A percentile compares a stretch with the other conserved stretches of the same genome.
Conservation (phyloP, 768 basidiomycete species). For the Suillus decipiens region DNA sequence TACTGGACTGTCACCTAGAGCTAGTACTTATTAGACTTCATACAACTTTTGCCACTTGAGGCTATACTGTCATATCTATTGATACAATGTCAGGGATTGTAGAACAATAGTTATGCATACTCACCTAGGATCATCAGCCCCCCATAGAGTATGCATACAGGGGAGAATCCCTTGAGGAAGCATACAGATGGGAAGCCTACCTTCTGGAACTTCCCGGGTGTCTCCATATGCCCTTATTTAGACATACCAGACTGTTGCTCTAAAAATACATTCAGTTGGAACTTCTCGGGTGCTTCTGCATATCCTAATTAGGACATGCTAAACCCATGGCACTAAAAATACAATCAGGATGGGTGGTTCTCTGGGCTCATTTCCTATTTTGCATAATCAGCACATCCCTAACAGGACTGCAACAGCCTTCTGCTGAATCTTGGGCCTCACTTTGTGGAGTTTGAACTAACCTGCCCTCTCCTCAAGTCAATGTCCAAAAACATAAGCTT, state of each 20-base stretch:
- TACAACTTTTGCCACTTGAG: too few species aligned
- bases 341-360: neutral
- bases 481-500: too few species aligned
- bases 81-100: too few species aligned
- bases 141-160: neutral
- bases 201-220: neutral
- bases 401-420: too few species aligned
- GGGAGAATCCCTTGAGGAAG: neutral
- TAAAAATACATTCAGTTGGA: neutral
- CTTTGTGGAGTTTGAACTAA: too few species aligned
- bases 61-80: too few species aligned
- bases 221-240: neutral
- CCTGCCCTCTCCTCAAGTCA: too few species aligned
- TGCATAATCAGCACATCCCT: neutral
- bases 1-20: too few species aligned
- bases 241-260: neutral
- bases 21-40: too few species aligned
- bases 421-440: too few species aligned
- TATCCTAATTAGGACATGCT: neutral
- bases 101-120: too few species aligned
- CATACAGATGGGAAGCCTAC: neutral
- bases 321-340: neutral
- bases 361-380: neutral
- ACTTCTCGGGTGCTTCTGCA: neutral
- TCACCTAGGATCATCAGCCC: neutral